Percentiles rank a stretch among this genome's conserved stretches.
Conservation (phyloP, 352 stramenopile genomes). For the Pythium chondricola region DNA sequence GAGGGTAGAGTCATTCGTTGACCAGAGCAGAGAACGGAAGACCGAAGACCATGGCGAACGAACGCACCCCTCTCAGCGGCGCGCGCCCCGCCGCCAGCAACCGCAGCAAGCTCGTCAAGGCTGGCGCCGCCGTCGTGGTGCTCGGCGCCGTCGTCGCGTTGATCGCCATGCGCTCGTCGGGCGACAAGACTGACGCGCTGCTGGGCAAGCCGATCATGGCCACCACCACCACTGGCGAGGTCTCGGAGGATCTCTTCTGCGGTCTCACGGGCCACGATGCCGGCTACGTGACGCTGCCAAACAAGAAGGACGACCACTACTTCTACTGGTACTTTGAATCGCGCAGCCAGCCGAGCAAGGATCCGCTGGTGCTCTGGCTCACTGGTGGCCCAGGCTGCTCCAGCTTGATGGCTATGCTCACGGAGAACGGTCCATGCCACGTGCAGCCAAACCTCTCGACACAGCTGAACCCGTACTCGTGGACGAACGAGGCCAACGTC, state of each 20-base stretch:
- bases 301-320: slow-evolving; percentile 51
- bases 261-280: slow-evolving; percentile 31
- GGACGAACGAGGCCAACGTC: slow-evolving; percentile 42
- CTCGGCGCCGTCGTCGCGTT: slow-evolving; percentile 4
- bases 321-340: slow-evolving; percentile 74
- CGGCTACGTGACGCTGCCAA: slow-evolving; percentile 44
- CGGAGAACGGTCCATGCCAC: slow-evolving; percentile 48
- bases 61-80: slow-evolving; percentile 7
- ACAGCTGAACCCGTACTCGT: slow-evolving; percentile 34
- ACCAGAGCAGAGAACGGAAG: not conserved
- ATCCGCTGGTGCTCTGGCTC: slow-evolving; percentile 53
- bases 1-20: too few species aligned
- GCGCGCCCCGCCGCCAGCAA: not conserved
- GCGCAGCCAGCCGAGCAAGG: slow-evolving; percentile 21
- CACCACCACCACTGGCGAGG: slow-evolving; percentile 1
- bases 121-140: not conserved
- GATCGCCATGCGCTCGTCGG: slow-evolving; percentile 10
- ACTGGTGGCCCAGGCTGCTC: slow-evolving; percentile 39
- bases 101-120: slow-evolving; percentile 8
- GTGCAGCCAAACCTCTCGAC: slow-evolving; percentile 33
- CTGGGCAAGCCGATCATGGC: slow-evolving; percentile 5
- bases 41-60: slow-evolving; percentile 5
- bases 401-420: slow-evolving; percentile 33
- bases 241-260: slow-evolving; percentile 30
- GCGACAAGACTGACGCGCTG: not conserved